Evolutionary conservation across 1,284 basidiomycete species (phyloP).

Genomic region (Pyrrhoderma noxium): DNA sequence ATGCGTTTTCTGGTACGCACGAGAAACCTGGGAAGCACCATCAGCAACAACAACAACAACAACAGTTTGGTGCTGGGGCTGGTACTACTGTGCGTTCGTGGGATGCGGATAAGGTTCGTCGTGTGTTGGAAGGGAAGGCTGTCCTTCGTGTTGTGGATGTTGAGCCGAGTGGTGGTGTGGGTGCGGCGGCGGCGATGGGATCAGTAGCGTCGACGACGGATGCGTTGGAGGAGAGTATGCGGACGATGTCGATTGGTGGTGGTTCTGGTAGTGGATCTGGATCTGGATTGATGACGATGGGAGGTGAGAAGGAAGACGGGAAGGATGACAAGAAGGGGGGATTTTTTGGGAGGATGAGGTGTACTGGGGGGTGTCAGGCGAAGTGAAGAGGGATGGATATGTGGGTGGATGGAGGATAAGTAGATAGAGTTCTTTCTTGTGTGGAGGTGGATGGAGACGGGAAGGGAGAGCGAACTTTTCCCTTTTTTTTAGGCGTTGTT

Average conservation of each 20-base stretch:
- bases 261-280: no score
- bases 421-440: neutral
- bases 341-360: constrained; percentile 8
- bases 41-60: no score
- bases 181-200: neutral
- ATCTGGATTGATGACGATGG: neutral
- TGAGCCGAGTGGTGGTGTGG: neutral
- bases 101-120: constrained; percentile 72
- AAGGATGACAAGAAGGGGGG: constrained; percentile 9
- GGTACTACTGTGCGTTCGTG: constrained; percentile 39
- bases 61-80: constrained; percentile 22
- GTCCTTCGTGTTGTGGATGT: constrained; percentile 39
- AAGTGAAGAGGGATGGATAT: neutral
- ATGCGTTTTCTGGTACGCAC: constrained; percentile 55
- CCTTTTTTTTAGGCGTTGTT: neutral
- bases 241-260: constrained; percentile 10
- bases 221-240: constrained; percentile 16
- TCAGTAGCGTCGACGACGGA: neutral
- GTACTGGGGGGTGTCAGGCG: neutral
- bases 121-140: constrained; percentile 69
- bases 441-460: no score
- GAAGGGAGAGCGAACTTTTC: no score
- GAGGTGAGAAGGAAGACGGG: neutral
- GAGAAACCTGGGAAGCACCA: neutral
- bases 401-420: neutral